Percentiles rank a stretch among this genome's conserved stretches.
phyloP scores from a whole-genome alignment of 1,284 basidiomycete species.

The Rhodotorula sp. region DNA sequence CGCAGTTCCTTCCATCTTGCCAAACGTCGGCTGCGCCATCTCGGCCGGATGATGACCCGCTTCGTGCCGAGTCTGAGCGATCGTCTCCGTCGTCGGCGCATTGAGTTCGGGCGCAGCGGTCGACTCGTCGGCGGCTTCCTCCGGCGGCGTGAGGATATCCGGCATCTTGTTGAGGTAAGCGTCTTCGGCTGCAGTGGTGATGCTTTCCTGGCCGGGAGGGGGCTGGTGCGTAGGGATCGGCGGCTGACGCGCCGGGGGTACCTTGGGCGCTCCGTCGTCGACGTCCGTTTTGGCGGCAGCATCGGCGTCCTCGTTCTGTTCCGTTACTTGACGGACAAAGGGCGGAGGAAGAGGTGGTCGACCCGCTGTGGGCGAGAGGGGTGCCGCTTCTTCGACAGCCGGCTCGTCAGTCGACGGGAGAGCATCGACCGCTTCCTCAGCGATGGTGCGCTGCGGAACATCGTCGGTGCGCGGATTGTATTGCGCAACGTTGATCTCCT shows the following conservation, averaged over 20 bases:
- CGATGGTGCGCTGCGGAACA: not conserved
- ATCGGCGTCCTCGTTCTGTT: not conserved
- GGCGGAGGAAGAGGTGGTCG: conserved; percentile 20
- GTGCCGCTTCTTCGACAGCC: not conserved
- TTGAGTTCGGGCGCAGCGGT: conserved; percentile 10
- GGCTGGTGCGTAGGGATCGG: conserved; percentile 29
- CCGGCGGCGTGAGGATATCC: conserved; percentile 26
- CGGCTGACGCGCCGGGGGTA: not conserved
- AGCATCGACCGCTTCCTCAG: conserved; percentile 6
- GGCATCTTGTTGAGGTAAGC: conserved; percentile 10
- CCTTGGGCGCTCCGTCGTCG: not conserved
- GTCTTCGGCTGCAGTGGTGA: conserved; percentile 23
- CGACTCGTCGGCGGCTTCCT: conserved; percentile 28
- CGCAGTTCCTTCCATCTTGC: conserved; percentile 14
- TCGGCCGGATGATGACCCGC: conserved; percentile 8
- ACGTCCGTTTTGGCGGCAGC: not conserved
- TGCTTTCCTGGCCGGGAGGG: not conserved
- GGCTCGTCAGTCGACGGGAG: conserved; percentile 3
- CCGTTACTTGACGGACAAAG: conserved; percentile 12
- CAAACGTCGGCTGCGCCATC: not conserved
- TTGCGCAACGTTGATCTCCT: conserved; percentile 6
- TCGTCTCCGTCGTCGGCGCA: conserved; percentile 7
- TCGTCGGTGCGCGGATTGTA: not conserved
- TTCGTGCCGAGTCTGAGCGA: conserved; percentile 2
- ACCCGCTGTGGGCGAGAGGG: not conserved